A percentile compares a stretch with the other conserved stretches of the same genome.
Conservation (phyloP, 352 stramenopile species). For the Phytophthora litchii region DNA sequence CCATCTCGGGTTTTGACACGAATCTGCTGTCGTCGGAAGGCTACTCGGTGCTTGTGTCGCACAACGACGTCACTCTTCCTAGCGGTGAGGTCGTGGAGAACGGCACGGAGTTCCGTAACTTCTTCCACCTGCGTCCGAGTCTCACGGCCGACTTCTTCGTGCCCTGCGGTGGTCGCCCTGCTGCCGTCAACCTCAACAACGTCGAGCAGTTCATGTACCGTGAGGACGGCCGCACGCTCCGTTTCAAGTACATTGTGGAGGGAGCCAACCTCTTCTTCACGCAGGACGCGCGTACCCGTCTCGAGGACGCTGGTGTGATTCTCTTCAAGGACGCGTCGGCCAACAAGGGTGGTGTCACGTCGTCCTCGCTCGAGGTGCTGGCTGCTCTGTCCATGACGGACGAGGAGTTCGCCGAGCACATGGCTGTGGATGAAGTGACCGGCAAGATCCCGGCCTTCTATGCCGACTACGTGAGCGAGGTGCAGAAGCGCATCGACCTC, state of each 20-base stretch:
- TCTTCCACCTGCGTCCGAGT: slow-evolving; percentile 94
- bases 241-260: slow-evolving; percentile 96
- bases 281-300: slow-evolving; percentile 91
- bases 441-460: slow-evolving; percentile 74
- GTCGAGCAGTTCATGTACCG: slow-evolving; percentile 91
- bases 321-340: slow-evolving; percentile 97
- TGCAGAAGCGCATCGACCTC: slow-evolving; percentile 79
- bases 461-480: slow-evolving; percentile 77
- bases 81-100: slow-evolving; percentile 88
- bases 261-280: slow-evolving; percentile 98
- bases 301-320: slow-evolving; percentile 95
- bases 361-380: slow-evolving; percentile 79
- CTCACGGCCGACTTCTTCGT: slow-evolving; percentile 97
- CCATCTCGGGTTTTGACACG: slow-evolving; percentile 92
- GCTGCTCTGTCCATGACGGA: slow-evolving; percentile 76
- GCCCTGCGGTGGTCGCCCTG: slow-evolving; percentile 94
- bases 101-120: slow-evolving; percentile 95
- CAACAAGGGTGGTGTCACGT: slow-evolving; percentile 88
- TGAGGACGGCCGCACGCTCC: slow-evolving; percentile 78
- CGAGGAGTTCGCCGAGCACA: slow-evolving; percentile 82
- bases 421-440: slow-evolving; percentile 71
- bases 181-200: slow-evolving; percentile 96
- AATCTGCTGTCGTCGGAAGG: slow-evolving; percentile 69
- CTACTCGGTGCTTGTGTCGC: slow-evolving; percentile 68
- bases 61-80: slow-evolving; percentile 77